A percentile compares a stretch with the other conserved stretches of the same genome.
phyloP scores from a whole-genome alignment of 352 stramenopile genomes.

The Blastocystis sp. region DNA sequence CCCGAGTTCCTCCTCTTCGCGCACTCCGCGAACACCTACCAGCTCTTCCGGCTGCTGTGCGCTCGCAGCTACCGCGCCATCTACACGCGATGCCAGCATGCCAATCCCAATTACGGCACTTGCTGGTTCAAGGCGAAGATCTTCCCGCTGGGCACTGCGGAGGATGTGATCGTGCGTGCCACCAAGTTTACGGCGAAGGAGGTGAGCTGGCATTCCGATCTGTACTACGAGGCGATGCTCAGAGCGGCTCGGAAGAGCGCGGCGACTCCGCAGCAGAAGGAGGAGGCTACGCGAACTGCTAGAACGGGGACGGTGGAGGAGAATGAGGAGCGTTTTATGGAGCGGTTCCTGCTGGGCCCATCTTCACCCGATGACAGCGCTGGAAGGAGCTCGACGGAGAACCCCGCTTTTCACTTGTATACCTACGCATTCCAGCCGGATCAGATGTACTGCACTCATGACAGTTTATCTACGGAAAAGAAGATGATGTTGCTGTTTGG shows the following conservation, averaged over 20 bases:
- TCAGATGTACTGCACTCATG: not conserved
- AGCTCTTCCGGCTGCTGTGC: not conserved
- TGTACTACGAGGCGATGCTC: slow-evolving; percentile 2
- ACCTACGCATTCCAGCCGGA: slow-evolving; percentile 1
- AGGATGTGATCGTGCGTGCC: slow-evolving; percentile 7
- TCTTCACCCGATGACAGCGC: too few species aligned
- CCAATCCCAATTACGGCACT: slow-evolving; percentile 19
- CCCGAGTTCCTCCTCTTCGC: not conserved
- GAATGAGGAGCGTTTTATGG: too few species aligned
- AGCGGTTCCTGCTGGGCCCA: too few species aligned
- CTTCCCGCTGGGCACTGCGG: slow-evolving; percentile 1
- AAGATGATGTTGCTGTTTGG: slow-evolving; percentile 31
- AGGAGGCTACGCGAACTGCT: not conserved
- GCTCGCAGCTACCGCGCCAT: not conserved
- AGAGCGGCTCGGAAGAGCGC: not conserved
- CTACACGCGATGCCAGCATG: slow-evolving; percentile 1
- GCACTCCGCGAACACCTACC: not conserved
- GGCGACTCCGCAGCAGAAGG: not conserved
- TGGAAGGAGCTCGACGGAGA: not conserved
- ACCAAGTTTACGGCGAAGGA: not conserved
- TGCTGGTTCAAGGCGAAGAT: slow-evolving; percentile 19
- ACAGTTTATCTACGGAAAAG: not conserved
- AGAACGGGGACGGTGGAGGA: too few species aligned
- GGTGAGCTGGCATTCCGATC: slow-evolving; percentile 20
- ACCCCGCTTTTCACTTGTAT: not conserved